Percentiles rank a stretch among this genome's conserved stretches.
Evolutionary conservation across 257 asterid genomes (phyloP).

Genomic region (Datura wrightii): DNA sequence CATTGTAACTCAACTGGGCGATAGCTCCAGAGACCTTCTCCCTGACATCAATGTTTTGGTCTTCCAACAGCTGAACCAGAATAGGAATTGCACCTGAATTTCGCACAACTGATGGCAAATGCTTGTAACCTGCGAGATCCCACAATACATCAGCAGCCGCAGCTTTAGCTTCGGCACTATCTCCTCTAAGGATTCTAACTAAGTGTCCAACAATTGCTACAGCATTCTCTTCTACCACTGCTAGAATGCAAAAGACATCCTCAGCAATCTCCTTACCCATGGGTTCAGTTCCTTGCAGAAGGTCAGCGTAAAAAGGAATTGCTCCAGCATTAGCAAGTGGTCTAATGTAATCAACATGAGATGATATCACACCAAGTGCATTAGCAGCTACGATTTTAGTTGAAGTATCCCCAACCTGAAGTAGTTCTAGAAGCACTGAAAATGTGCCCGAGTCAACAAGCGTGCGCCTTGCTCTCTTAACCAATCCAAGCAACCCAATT

Average conservation of each 20-base stretch:
- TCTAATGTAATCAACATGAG: slow-evolving; percentile 55
- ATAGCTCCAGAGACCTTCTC: slow-evolving; percentile 63
- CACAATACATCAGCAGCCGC: slow-evolving; percentile 62
- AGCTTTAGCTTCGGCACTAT: slow-evolving; percentile 51
- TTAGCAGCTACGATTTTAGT: slow-evolving; percentile 59
- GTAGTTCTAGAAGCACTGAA: slow-evolving; percentile 47
- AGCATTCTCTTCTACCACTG: slow-evolving; percentile 60
- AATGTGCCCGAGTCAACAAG: slow-evolving; percentile 55
- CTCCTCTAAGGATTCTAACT: slow-evolving; percentile 54
- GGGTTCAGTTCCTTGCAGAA: slow-evolving; percentile 51
- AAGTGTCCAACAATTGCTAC: slow-evolving; percentile 50
- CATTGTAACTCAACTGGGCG: slow-evolving; percentile 57
- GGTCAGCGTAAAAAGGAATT: slow-evolving; percentile 52
- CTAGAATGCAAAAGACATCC: slow-evolving; percentile 63
- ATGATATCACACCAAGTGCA: slow-evolving; percentile 65
- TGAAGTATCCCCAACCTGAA: slow-evolving; percentile 51
- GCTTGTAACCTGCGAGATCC: slow-evolving; percentile 55
- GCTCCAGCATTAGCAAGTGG: slow-evolving; percentile 57
- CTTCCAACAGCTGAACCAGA: slow-evolving; percentile 53
- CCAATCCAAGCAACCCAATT: slow-evolving; percentile 62
- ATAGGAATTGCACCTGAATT: slow-evolving; percentile 52
- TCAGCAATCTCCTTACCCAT: slow-evolving; percentile 59
- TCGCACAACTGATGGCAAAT: slow-evolving; percentile 42
- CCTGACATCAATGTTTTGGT: slow-evolving; percentile 41
- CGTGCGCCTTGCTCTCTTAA: slow-evolving; percentile 48